Evolutionary conservation across 1,284 basidiomycete species (phyloP).

Genomic region (Phellopilus nigrolimitatus): DNA sequence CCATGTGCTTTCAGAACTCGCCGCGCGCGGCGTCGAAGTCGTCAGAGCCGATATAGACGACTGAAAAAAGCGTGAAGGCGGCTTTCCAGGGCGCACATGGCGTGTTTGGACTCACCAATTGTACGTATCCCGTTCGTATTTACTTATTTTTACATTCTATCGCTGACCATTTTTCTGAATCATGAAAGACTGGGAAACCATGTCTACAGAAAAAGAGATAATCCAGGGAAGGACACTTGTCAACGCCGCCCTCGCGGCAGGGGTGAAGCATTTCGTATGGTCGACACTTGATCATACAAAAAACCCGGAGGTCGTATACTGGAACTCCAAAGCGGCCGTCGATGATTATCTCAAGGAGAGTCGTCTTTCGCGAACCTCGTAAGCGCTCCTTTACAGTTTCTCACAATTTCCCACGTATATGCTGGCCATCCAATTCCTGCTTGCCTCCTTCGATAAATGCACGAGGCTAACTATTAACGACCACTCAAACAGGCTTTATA

Average conservation of each 20-base stretch:
- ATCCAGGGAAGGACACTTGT: slow-evolving; percentile 28
- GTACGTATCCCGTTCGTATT: slow-evolving; percentile 16
- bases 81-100: slow-evolving; percentile 28
- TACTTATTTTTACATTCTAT: background rate
- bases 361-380: slow-evolving; percentile 24
- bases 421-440: background rate
- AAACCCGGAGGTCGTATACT: slow-evolving; percentile 24
- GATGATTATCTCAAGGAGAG: slow-evolving; percentile 25
- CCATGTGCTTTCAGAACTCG: slow-evolving; percentile 16
- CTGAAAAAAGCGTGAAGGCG: slow-evolving; percentile 17
- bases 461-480: too few relatives aligned
- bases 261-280: slow-evolving; percentile 29
- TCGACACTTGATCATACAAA: slow-evolving; percentile 24
- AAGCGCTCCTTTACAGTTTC: background rate
- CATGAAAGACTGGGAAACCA: slow-evolving; percentile 23
- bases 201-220: slow-evolving; percentile 18
- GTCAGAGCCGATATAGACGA: too few relatives aligned
- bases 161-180: too few relatives aligned
- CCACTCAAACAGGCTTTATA: slow-evolving; percentile 25
- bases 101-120: slow-evolving; percentile 31
- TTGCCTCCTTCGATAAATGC: too few relatives aligned
- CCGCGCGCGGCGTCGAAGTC: slow-evolving; percentile 24
- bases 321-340: slow-evolving; percentile 26
- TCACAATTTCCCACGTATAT: background rate
- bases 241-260: slow-evolving; percentile 27